Base-by-base conservation (phyloP, 1,284 basidiomycete genomes). In the Tilletia caries region DNA sequence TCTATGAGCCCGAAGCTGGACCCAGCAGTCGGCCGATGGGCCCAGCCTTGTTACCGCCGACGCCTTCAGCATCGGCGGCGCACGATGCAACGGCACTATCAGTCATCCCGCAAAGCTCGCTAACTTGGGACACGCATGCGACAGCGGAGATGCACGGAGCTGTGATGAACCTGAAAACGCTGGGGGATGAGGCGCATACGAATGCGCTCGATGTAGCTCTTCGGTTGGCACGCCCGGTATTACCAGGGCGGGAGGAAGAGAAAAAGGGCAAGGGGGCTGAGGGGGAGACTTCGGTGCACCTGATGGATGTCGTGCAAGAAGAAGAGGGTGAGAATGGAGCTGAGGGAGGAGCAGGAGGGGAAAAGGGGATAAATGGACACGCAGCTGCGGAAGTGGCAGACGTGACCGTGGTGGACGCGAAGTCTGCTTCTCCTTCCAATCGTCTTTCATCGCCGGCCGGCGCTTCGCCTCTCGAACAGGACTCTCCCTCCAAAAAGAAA, bases 21-120 rank as follows among this genome's bases (percentile, higher is more conserved):
- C 58, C 58, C 58, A 62, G 58, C 58, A 62, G 58, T 37, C 58
- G 58, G 33, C 58, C 58, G 4, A 62, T 62, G 58, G 32, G 3
- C 25, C 5, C 52, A 13, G 52, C 52, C 3, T 29, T 29, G 12
- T 15, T 54, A 29, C 52, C 52, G 25, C 52, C 52, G 52, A 23
- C 23, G 13, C 37, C 1, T 15, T 41, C 37, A 41, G 37, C 37
- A 10, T 41, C 37, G 37, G 15, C 37, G 37, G 15, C 37, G 15
- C 8, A 41, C 15, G 10, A 50, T 2, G 6, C 48, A n/a, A 18
- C 48, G 48, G 1, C 48, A 25, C 20, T 50, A 6, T 20, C 48
- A 6, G 23, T 50, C 48, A 50, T 25, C 8, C 48, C 48, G 23
- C 12, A 6, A 6, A 50, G 20, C 20, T 18, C 48, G 48, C 12